These are phyloP conservation scores for Amphirosellinia nigrospora DNA, from an alignment of 495 filamentous ascomycete genomes.

Conservation along the genomic window DNA sequence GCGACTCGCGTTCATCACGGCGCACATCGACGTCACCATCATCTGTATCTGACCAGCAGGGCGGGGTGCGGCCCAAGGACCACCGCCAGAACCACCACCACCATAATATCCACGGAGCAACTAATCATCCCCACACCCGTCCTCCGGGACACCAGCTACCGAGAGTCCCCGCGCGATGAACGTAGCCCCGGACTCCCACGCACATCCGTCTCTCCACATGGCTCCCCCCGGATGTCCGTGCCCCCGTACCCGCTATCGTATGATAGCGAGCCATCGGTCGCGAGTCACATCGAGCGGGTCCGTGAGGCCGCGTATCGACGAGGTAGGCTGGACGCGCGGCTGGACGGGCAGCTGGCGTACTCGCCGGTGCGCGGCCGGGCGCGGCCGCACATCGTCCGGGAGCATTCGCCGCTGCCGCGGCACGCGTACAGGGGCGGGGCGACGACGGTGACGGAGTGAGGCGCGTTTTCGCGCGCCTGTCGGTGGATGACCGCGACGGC, in stretches of 20 bases:
- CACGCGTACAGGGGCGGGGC: neutral
- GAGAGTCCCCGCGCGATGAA: too few relatives aligned
- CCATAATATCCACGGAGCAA: neutral
- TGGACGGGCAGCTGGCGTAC: slow-evolving; percentile 23
- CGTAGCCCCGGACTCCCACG: slow-evolving; percentile 1
- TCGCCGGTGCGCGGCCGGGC: neutral
- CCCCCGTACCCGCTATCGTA: neutral
- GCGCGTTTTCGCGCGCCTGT: slow-evolving; percentile 17
- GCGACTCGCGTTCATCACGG: slow-evolving; percentile 5
- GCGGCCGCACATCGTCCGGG: slow-evolving; percentile 23
- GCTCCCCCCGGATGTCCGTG: neutral
- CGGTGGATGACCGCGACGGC: slow-evolving; percentile 28
- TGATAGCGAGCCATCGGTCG: neutral
- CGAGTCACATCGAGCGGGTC: slow-evolving; percentile 23
- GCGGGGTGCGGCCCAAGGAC: neutral
- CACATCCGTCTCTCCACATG: neutral
- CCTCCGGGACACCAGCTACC: neutral
- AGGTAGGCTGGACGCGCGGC: slow-evolving; percentile 24
- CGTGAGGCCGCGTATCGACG: slow-evolving; percentile 30
- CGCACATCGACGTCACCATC: slow-evolving; percentile 3
- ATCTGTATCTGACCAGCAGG: slow-evolving; percentile 4
- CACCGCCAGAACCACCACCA: neutral
- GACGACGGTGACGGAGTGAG: slow-evolving; percentile 15
- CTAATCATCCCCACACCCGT: neutral
- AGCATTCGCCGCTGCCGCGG: neutral